Evolutionary conservation across 129 eudicot species (phyloP), one percentile per base, ranked within the genome.

Genomic region (Arctium minus): DNA sequence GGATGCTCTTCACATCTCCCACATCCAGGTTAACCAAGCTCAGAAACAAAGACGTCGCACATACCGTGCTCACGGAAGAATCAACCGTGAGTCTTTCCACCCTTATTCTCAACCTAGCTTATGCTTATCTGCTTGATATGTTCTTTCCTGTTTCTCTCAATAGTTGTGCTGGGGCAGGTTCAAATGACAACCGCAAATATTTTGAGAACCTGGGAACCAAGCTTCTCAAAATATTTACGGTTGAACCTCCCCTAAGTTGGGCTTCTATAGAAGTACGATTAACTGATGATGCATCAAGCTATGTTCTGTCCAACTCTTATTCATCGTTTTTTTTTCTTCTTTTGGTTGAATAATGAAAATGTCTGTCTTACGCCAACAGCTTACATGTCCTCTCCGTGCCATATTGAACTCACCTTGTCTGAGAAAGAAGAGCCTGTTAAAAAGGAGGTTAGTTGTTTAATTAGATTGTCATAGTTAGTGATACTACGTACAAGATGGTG

Each of bases 1-100:
- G 69, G 89, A 86, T 73, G 85, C 89, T 6, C 89, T 86, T 77
- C 83, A 81, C 80, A 86, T 86, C 62, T 86, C 89, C 2, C 89
- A 86, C 81, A 86, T 86, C 40, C 89, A 86, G 81, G 89, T 86
- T 64, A 86, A 86, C 83, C 89, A 86, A 82, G 89, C 89, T 6
- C 89, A 86, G 73, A 86, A 86, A 30, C 89, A 86, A 75, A 86
- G 89, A 17, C 89, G 89, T 6, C 70, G 89, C 15, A 86, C 89
- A 11, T 86, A 86, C 77, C 86, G 89, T 78, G 89, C 89, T 33
- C 89, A 86, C 32, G 89, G 89, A 82, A 86, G 89, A 86, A 86
- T 86, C 18, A 86, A 86, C 37, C 89, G 89, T 86, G 4, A 76
- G 86, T 73, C 69, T 53, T 30, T 17, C 6, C n/a, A 2, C 32